Evolutionary conservation across 139 green algal species (phyloP), one percentile per base, ranked within the genome.

Genomic region (Gonium pectorale): DNA sequence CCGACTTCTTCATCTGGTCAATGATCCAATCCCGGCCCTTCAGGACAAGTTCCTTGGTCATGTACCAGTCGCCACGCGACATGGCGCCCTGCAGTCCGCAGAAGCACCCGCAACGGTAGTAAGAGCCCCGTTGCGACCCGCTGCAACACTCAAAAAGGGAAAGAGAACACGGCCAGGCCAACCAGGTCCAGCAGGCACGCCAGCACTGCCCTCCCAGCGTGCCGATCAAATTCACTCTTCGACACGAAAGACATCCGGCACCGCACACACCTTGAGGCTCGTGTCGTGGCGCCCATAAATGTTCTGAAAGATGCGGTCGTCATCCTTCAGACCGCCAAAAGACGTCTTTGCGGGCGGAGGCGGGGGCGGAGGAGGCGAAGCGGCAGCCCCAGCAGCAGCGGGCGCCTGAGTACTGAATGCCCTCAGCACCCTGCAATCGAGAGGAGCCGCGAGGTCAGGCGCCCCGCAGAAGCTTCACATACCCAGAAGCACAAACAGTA

Each of bases 301-400:
- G 89, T 99, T 99, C 35, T 94, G 98, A 87, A 99, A 99, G 43
- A 99, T 99, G 46, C 97, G 90, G 91, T 99, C 97, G 62, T 98
- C 89, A 68, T 99, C 97, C 59, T 94, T 93, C 9, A 99, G 92
- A 17, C 90, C 91, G 1, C 97, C 97, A 70, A 94, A 96, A 0
- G 69, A 85, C 0, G 92, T 96, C 83, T 86, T 92, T 75, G 85
- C 37, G 31, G 52, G 24, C 17, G 86, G 83, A 9, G 87, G 74
- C 15, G 87, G 68, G 43, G 79, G 70, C 19, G 71, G 66, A 13
- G 74, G 51, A 51, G 85, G 31, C n/a, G n/a, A n/a, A 33, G 83
- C 56, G 27, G 81, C 35, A 54, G 81, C 59, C 33, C 70, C 62
- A 11, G 37, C 66, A 19, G 59, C 66, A 79, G 87, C 70, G 33